Evolutionary conservation across 169 alveolate species (phyloP), one percentile per base, ranked within the genome.

Genomic region (Plasmodium coatneyi): DNA sequence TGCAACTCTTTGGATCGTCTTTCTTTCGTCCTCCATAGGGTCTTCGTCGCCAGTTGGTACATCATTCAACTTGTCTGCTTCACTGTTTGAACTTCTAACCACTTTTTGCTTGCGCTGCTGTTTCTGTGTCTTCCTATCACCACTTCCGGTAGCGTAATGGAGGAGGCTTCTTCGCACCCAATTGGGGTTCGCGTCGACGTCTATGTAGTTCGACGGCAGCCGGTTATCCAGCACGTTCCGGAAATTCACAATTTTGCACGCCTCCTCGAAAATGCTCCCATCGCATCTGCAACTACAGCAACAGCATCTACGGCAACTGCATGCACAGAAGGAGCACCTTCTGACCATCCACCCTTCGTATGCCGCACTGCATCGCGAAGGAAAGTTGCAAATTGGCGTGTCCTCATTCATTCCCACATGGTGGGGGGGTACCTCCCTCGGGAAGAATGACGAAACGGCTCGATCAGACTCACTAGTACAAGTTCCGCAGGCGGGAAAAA

Each of bases 171-270:
- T 56, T 0, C 83, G 80, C 16, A 49, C 32, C 25, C 25, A 32
- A 6, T 25, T 6, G 12, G 87, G 82, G 52, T 60, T 80, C 39
- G 32, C 25, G 41, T 89, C 71, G 4, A 89, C 49, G 76, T 89
- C 94, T 79, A 79, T 79, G 32, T 60, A 89, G 28, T 89, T 89
- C 19, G 94, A 78, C 4, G 80, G 7, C 10, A 89, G 22, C 22
- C 19, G 19, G 41, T 89, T 89, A 1, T 25, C 71, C 60, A 79
- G 6, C 36, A 89, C 52, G 71, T 79, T 79, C 49, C 71, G 36
- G 16, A 25, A 22, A 66, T 80, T 89, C 14, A 89, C 89, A 7
- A 80, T 25, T 79, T 89, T 71, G 56, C 54, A 79, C 74, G 39
- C 34, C 19, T 52, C 36, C 36, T 89, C 14, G 41, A 32, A 43